These are phyloP conservation scores for Cyathus striatus DNA, from an alignment of 768 basidiomycete species.

Conservation along the genomic window DNA sequence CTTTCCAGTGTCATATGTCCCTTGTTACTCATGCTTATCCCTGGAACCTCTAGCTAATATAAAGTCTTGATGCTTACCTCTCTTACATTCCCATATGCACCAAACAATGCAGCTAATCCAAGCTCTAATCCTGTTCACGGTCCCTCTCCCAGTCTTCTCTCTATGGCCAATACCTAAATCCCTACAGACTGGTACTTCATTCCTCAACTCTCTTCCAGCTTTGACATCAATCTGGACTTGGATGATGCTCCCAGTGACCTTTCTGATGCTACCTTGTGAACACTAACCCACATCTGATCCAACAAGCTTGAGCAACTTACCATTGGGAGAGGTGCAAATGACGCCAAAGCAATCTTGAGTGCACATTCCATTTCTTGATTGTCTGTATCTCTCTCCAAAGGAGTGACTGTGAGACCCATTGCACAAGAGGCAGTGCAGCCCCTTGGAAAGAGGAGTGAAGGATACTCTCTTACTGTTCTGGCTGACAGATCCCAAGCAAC, in stretches of 20 bases:
- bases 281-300: conserved; percentile 6
- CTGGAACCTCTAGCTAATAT: too few relatives aligned
- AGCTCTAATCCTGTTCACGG: not conserved
- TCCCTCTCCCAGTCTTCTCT: not conserved
- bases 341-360: not conserved
- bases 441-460: not conserved
- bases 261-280: not conserved
- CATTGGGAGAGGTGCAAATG: not conserved
- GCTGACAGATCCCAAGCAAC: conserved; percentile 38
- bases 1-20: too few relatives aligned
- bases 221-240: not conserved
- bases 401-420: not conserved
- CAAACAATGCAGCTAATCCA: too few relatives aligned
- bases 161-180: not conserved
- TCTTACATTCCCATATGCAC: too few relatives aligned
- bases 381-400: not conserved
- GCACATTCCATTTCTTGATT: not conserved
- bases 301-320: conserved; percentile 36
- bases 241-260: not conserved
- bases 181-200: not conserved
- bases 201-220: not conserved
- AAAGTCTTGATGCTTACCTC: too few relatives aligned
- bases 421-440: not conserved
- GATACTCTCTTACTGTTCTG: conserved; percentile 24
- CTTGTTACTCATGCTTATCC: too few relatives aligned